Evolutionary conservation across 176 grass and related monocot species (phyloP).

Genomic region (Saccharum officinarum): DNA sequence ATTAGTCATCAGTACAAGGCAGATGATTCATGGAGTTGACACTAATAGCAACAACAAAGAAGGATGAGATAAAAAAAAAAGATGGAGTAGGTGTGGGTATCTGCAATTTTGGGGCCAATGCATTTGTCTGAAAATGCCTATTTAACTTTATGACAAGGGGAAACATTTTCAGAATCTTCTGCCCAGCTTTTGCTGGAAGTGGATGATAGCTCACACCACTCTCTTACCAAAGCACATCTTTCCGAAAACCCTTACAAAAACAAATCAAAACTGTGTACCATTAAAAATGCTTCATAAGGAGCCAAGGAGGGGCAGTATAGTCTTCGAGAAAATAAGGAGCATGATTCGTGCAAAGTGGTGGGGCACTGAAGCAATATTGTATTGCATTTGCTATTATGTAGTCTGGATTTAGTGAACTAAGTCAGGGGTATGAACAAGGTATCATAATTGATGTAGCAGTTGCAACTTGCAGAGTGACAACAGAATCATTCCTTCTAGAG

Average conservation of each 20-base stretch:
- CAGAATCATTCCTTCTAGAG: neutral
- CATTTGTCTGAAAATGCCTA: neutral
- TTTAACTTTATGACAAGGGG: neutral
- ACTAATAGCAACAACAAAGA: neutral
- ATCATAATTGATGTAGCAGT: neutral
- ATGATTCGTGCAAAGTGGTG: neutral
- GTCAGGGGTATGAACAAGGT: neutral
- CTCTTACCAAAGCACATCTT: neutral
- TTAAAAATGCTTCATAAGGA: slow-evolving; percentile 30
- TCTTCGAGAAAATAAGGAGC: neutral
- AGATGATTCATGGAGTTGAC: neutral
- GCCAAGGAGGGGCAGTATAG: neutral
- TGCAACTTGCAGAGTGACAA: slow-evolving; percentile 15
- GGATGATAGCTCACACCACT: slow-evolving; percentile 38
- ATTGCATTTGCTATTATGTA: neutral
- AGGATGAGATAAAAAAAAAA: neutral
- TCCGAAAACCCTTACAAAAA: neutral
- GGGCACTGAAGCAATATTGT: neutral
- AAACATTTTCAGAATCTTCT: slow-evolving; percentile 11
- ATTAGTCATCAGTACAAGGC: slow-evolving; percentile 16
- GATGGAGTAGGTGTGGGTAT: neutral
- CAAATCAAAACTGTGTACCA: neutral
- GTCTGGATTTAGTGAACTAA: neutral
- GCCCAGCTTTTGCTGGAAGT: neutral
- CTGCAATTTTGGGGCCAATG: neutral